Base-by-base conservation (phyloP, 2,329 filamentous ascomycete species). In the Cyclaneusma minus region DNA sequence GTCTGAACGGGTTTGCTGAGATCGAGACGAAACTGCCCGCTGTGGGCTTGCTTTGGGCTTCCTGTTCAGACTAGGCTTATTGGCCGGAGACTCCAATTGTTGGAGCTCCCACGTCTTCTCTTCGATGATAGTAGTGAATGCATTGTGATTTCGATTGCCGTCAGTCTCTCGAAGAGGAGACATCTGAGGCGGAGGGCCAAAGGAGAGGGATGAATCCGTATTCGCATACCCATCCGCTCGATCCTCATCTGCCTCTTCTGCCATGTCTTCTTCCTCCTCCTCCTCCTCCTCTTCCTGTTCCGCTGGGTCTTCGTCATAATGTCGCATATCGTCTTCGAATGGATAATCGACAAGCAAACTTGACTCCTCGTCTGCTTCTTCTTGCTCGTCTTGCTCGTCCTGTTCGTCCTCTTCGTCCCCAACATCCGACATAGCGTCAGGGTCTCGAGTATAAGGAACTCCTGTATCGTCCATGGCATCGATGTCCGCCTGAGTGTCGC, bases 121-220 rank as follows among this genome's bases (percentile, higher is more conserved):
- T 35, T 66, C 60, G 2, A 55, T 31, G 15, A 60, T 60, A 2
- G 59, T 55, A 1, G 51, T 50, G 34, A 58, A 61, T 8, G 59
- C 53, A 5, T 52, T 53, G 3, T 46, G 47, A 28, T 54, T 50
- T 33, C 24, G 46, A 32, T 43, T 39, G 10, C 36, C 29, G 33
- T 41, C 31, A 19, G 37, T 43, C 17, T 54, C 45, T 35, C 32
- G 42, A 1, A 74, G 50, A 1, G 68, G 66, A 24, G 55, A 62
- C 24, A 63, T 36, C 24, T 56, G 60, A 10, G 54, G 60, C 2
- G 57, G 11, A 24, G 12, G 6, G 22, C 22, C 6, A 15, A 15
- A 14, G 16, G 14, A 10, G 14, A 15, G 3, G 22, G 26, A 46
- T n/a, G n/a, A n/a, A n/a, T n/a, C n/a, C n/a, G n/a, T 8, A 10